A percentile compares a stretch with the other conserved stretches of the same genome.
These are phyloP conservation scores for Mycosphaerella sp. DNA, from an alignment of 2,329 filamentous ascomycete species.

Conservation along the genomic window DNA sequence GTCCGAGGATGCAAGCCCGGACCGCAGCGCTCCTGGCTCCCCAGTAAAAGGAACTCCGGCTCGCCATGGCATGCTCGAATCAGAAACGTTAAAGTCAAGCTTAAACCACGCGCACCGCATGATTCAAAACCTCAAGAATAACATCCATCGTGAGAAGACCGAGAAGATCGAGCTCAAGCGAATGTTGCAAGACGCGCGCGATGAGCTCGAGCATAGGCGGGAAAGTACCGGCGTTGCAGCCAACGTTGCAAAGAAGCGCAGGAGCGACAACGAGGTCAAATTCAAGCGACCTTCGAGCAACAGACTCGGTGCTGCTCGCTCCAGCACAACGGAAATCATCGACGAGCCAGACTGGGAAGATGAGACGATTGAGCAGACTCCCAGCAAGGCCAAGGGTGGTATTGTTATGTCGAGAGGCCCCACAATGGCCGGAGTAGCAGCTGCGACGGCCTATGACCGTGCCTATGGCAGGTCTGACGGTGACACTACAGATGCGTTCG, in stretches of 20 bases:
- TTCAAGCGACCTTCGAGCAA: slow-evolving; percentile 72
- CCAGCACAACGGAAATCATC: slow-evolving; percentile 66
- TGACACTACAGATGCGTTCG: slow-evolving; percentile 61
- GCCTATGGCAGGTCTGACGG: slow-evolving; percentile 37
- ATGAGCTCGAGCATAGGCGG: slow-evolving; percentile 68
- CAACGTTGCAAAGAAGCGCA: slow-evolving; percentile 50
- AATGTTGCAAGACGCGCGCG: slow-evolving; percentile 88
- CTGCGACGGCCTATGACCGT: slow-evolving; percentile 62
- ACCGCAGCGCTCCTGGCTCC: slow-evolving; percentile 84
- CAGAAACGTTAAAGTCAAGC: slow-evolving; percentile 90
- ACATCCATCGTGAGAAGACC: slow-evolving; percentile 95
- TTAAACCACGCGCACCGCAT: slow-evolving; percentile 91
- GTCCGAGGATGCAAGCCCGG: slow-evolving; percentile 58
- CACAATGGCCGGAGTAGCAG: slow-evolving; percentile 40
- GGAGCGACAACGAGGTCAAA: slow-evolving; percentile 53
- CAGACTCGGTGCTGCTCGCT: slow-evolving; percentile 67
- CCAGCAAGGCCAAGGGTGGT: slow-evolving; percentile 41
- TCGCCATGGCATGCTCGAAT: slow-evolving; percentile 84
- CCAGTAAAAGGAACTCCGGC: slow-evolving; percentile 80
- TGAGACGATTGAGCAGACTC: slow-evolving; percentile 56
- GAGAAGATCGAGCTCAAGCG: slow-evolving; percentile 95
- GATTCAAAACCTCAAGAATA: slow-evolving; percentile 91
- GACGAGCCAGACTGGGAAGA: slow-evolving; percentile 91
- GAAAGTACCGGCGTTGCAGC: slow-evolving; percentile 42
- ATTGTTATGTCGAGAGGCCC: slow-evolving; percentile 28